Conservation (phyloP, 345 rosid species). For the Eucalyptus marginata region DNA sequence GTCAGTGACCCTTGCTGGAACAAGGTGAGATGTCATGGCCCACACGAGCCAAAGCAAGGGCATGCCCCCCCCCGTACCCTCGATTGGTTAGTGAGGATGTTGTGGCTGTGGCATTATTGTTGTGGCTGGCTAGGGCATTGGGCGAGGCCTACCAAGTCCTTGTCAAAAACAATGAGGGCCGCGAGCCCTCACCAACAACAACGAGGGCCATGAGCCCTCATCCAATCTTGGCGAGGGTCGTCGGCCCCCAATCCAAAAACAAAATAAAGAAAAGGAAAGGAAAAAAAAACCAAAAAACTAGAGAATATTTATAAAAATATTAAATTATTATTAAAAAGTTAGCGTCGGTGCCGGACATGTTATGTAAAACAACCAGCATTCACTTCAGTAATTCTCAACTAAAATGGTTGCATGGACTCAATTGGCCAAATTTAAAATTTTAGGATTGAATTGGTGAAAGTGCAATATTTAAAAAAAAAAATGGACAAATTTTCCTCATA, state of each 20-base stretch:
- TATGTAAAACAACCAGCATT: accelerated
- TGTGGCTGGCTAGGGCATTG: neutral
- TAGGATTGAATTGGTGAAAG: neutral
- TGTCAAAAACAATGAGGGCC: no score
- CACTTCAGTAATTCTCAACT: neutral
- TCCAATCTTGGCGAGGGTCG: neutral
- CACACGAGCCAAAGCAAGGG: no score
- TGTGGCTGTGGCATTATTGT: no score
- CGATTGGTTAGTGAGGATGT: no score
- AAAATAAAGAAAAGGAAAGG: neutral
- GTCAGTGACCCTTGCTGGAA: no score
- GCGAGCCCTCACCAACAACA: no score
- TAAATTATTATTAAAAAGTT: accelerated
- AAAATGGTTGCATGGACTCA: neutral
- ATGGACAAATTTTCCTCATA: neutral
- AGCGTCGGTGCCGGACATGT: accelerated
- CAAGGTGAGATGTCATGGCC: no score
- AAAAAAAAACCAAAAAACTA: neutral
- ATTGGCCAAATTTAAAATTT: neutral
- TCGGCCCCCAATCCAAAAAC: neutral
- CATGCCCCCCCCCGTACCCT: no score
- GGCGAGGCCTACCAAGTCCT: neutral
- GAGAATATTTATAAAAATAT: no score
- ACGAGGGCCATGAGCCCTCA: neutral
- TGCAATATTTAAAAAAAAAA: accelerated